Evolutionary conservation across 2,329 filamentous ascomycete species (phyloP).

Genomic region (Ceratocystis destructans): DNA sequence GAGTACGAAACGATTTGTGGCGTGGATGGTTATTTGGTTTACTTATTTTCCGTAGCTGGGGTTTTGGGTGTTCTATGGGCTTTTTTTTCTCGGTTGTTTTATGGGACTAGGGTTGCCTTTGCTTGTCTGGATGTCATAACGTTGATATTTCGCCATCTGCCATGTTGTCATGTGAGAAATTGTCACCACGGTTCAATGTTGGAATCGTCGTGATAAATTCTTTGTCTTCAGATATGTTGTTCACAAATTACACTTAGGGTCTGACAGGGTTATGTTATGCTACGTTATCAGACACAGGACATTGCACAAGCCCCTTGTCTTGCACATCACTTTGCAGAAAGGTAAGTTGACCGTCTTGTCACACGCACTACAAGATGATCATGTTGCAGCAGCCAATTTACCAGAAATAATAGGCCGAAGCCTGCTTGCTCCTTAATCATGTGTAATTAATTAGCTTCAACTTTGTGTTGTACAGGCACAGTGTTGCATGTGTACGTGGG

Average conservation of each 20-base stretch:
- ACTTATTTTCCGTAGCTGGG: slow-evolving; percentile 3
- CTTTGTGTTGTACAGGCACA: background rate
- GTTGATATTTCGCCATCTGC: background rate
- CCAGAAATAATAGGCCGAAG: background rate
- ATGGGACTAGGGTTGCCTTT: background rate
- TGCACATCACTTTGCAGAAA: background rate
- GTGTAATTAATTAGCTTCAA: background rate
- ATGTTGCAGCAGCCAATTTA: background rate
- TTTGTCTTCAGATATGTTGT: too few relatives aligned
- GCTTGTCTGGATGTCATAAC: background rate
- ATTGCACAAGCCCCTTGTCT: background rate
- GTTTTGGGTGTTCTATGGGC: slow-evolving; percentile 13
- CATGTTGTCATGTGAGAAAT: background rate
- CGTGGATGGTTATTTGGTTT: background rate
- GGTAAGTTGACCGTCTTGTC: background rate
- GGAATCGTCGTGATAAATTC: too few relatives aligned
- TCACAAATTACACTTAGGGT: too few relatives aligned
- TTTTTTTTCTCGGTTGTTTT: background rate
- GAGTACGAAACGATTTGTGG: background rate
- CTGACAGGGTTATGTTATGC: too few relatives aligned
- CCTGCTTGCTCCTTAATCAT: background rate
- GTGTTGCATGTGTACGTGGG: too few relatives aligned
- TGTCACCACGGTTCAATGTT: too few relatives aligned
- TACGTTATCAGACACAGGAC: too few relatives aligned
- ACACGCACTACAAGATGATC: background rate